Percentiles rank a stretch among this genome's conserved stretches.
These are phyloP conservation scores for Coemansia sp. DNA, from an alignment of 192 early-diverging fungal species.

Conservation along the genomic window DNA sequence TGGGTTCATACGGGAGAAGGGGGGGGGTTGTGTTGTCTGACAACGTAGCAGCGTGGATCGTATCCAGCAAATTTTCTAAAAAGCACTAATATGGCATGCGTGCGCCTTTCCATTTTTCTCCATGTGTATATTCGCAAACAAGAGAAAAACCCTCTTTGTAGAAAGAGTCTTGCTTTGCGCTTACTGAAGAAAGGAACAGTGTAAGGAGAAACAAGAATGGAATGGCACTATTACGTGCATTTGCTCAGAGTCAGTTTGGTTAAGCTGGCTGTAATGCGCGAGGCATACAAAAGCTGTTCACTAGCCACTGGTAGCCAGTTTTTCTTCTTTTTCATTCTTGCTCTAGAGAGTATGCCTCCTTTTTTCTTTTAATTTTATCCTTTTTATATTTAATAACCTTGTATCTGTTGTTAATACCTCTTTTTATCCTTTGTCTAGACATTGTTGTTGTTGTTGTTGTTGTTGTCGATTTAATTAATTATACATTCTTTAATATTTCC, in stretches of 20 bases:
- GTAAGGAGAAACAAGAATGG: too few relatives aligned
- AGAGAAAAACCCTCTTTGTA: neutral
- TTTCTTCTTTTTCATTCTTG: neutral
- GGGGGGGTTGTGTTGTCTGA: too few relatives aligned
- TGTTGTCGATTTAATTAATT: neutral
- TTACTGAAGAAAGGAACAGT: neutral
- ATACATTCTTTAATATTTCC: neutral
- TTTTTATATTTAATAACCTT: neutral
- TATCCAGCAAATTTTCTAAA: too few relatives aligned
- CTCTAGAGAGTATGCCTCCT: neutral
- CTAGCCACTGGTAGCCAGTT: neutral
- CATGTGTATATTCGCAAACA: neutral
- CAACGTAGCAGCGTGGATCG: too few relatives aligned
- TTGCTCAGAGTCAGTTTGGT: neutral
- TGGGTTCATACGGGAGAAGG: too few relatives aligned
- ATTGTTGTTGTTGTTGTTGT: neutral
- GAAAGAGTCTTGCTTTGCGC: neutral
- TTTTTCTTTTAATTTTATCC: neutral
- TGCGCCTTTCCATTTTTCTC: neutral
- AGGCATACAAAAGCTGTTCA: neutral
- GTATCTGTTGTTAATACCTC: neutral
- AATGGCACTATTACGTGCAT: neutral
- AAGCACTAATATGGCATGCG: neutral
- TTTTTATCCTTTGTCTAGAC: neutral
- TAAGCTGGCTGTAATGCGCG: neutral